Conservation (phyloP, 805 yeast genomes). For the Phaffomyces opuntiae region DNA sequence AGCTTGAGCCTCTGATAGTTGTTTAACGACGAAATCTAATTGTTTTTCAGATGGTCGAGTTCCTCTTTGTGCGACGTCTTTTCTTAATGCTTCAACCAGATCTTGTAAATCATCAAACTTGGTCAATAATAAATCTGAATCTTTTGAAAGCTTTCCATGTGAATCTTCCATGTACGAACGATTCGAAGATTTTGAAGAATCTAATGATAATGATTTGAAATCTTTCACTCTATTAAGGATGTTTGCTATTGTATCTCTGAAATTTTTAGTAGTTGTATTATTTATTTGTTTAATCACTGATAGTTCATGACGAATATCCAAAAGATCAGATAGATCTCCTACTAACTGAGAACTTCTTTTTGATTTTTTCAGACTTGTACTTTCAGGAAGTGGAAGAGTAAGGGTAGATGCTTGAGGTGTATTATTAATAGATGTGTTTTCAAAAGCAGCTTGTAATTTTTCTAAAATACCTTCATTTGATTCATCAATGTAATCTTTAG, state of each 20-base stretch:
- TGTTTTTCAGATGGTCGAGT: conserved; percentile 75
- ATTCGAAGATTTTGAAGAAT: conserved; percentile 26
- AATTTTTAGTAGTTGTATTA: conserved; percentile 31
- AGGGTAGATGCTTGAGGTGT: neutral
- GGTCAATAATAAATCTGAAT: conserved; percentile 67
- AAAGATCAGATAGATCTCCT: conserved; percentile 19
- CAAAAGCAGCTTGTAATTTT: conserved; percentile 12
- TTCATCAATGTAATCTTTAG: conserved; percentile 21
- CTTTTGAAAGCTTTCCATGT: conserved; percentile 63
- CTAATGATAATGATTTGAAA: conserved; percentile 44
- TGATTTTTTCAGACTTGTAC: neutral
- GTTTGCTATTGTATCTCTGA: conserved; percentile 36
- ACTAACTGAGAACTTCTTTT: conserved; percentile 3
- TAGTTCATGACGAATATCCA: conserved; percentile 50
- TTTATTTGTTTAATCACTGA: conserved; percentile 54
- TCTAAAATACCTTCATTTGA: conserved; percentile 15
- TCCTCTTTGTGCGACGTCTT: conserved; percentile 89
- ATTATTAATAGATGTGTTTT: neutral
- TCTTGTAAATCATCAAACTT: conserved; percentile 90
- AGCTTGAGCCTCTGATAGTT: conserved; percentile 49
- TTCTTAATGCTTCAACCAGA: conserved; percentile 76
- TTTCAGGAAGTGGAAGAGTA: no score
- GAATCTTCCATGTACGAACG: conserved; percentile 70
- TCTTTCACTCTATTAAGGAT: conserved; percentile 40
- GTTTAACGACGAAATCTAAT: conserved; percentile 55